These are phyloP conservation scores for Syzygium jambos DNA, from an alignment of 345 rosid genomes.

Conservation along the genomic window DNA sequence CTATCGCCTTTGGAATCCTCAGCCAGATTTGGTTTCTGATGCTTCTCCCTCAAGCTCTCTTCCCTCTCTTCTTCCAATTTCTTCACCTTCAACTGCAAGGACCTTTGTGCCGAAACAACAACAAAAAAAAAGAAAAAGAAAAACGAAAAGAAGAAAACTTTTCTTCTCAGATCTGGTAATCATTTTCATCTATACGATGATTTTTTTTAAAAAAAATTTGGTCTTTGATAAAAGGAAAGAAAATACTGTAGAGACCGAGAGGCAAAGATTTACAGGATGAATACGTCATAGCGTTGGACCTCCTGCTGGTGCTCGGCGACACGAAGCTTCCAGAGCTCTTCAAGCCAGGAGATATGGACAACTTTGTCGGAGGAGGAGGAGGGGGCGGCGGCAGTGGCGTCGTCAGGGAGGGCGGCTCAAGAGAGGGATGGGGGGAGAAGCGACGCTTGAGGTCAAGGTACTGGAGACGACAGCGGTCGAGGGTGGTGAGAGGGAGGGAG, in stretches of 20 bases:
- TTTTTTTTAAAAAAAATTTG: no score
- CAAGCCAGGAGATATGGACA: slow-evolving; percentile 47
- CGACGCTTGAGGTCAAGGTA: slow-evolving; percentile 59
- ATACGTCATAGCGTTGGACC: slow-evolving; percentile 55
- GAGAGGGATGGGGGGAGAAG: slow-evolving; percentile 13
- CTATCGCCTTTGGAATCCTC: slow-evolving; percentile 11
- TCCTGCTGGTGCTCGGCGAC: slow-evolving; percentile 67
- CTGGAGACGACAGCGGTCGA: slow-evolving; percentile 41
- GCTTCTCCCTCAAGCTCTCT: slow-evolving; percentile 15
- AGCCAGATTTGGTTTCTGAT: slow-evolving; percentile 40
- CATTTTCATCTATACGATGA: not conserved
- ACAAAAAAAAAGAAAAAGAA: no score
- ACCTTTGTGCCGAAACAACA: not conserved
- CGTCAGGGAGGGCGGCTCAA: not conserved
- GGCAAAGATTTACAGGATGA: slow-evolving; percentile 38
- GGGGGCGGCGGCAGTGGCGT: not conserved
- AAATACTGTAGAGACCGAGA: not conserved
- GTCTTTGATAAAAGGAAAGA: not conserved
- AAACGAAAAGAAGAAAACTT: not conserved
- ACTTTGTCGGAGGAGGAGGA: not conserved
- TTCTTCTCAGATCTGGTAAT: not conserved
- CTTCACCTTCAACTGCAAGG: slow-evolving; percentile 62
- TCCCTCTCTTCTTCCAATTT: slow-evolving; percentile 54
- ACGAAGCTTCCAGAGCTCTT: slow-evolving; percentile 53
- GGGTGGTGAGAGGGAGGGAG: slow-evolving; percentile 29